These are phyloP conservation scores for Casaregolazyma suthepensis DNA, from an alignment of 1,139 yeast species.

Conservation along the genomic window DNA sequence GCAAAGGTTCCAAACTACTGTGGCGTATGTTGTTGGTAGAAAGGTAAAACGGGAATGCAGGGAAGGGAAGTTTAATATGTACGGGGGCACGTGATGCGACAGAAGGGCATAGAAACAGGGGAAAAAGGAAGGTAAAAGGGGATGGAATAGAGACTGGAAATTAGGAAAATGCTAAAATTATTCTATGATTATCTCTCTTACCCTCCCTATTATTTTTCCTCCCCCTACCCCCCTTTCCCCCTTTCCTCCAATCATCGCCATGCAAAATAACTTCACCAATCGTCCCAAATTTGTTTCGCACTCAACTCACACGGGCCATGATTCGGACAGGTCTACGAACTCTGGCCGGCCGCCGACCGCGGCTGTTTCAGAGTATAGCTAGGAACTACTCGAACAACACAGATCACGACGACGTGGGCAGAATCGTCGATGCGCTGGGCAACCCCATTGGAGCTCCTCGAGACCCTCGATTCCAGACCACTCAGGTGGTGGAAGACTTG, in stretches of 20 bases:
- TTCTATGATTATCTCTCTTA: too few species aligned
- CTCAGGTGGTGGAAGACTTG: constrained; percentile 33
- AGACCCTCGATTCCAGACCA: constrained; percentile 30
- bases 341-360: constrained; percentile 1
- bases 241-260: neutral
- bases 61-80: neutral
- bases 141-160: too few species aligned
- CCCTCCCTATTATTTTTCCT: too few species aligned
- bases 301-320: constrained; percentile 5
- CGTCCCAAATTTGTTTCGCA: constrained; percentile 1
- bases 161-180: too few species aligned
- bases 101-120: neutral
- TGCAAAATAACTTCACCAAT: neutral
- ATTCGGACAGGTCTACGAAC: constrained; percentile 7
- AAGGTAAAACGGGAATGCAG: neutral
- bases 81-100: neutral
- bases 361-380: neutral
- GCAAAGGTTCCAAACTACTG: neutral
- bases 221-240: too few species aligned
- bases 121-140: constrained; percentile 2
- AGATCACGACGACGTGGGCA: constrained; percentile 6
- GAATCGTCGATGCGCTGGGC: constrained; percentile 23
- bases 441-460: constrained; percentile 33
- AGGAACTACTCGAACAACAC: constrained; percentile 1
- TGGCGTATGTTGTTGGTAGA: neutral